phyloP scores from a whole-genome alignment of 352 stramenopile genomes.

The Phytophthora pini region DNA sequence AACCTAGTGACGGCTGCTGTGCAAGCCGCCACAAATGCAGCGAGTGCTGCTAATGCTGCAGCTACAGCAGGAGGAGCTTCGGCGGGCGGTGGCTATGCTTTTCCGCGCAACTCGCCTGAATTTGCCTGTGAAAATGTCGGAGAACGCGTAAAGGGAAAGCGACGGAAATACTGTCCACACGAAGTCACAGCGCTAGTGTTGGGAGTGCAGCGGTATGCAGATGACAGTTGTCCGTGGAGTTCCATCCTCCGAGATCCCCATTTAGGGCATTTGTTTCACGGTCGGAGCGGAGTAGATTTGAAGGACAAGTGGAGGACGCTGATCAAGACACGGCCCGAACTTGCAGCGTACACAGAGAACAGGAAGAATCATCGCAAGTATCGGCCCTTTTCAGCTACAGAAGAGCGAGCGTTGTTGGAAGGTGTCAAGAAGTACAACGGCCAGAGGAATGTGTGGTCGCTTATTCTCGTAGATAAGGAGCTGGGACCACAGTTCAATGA shows the following conservation, averaged over 20 bases:
- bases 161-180: constrained; percentile 84
- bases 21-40: constrained; percentile 49
- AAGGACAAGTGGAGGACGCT: constrained; percentile 88
- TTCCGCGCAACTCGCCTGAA: constrained; percentile 74
- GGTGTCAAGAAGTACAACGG: constrained; percentile 88
- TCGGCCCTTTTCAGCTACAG: constrained; percentile 73
- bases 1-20: constrained; percentile 52
- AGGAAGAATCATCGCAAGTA: constrained; percentile 90
- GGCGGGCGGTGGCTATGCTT: constrained; percentile 53
- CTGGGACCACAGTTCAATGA: constrained; percentile 84
- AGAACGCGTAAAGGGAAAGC: constrained; percentile 85
- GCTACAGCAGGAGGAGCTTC: constrained; percentile 32
- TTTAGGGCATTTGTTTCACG: constrained; percentile 79
- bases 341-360: constrained; percentile 83
- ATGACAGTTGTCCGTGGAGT: constrained; percentile 87
- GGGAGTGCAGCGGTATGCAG: constrained; percentile 83
- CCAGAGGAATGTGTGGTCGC: constrained; percentile 83
- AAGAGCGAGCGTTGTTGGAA: constrained; percentile 88
- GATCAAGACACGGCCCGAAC: constrained; percentile 81
- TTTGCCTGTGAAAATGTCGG: constrained; percentile 86
- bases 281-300: constrained; percentile 76
- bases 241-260: constrained; percentile 80
- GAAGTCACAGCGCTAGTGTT: constrained; percentile 85
- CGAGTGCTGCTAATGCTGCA: constrained; percentile 29
- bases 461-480: constrained; percentile 85